phyloP scores from a whole-genome alignment of 345 rosid genomes.

The Erysimum cheiranthoides region DNA sequence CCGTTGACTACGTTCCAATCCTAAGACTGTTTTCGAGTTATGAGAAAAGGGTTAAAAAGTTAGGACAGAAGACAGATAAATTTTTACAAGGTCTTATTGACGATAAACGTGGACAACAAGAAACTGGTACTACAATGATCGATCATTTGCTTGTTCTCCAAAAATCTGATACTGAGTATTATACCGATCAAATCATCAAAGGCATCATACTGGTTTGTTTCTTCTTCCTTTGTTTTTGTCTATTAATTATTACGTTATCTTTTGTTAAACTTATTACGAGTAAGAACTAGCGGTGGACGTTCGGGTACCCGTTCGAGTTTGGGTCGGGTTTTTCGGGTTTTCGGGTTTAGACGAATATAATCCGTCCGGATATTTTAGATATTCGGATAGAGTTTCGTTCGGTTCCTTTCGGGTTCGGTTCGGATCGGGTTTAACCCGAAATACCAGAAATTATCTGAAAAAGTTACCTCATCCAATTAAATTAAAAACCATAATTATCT shows the following conservation, averaged over 20 bases:
- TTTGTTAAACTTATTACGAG: not conserved
- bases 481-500: too few relatives aligned
- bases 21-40: slow-evolving; percentile 44
- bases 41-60: slow-evolving; percentile 41
- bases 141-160: slow-evolving; percentile 62
- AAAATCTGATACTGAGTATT: slow-evolving; percentile 54
- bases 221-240: not conserved
- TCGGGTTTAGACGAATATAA: too few relatives aligned
- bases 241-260: not conserved
- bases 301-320: too few relatives aligned
- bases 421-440: too few relatives aligned
- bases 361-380: too few relatives aligned
- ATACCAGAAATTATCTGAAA: too few relatives aligned
- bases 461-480: too few relatives aligned
- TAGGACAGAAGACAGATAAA: slow-evolving; percentile 37
- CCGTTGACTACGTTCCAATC: slow-evolving; percentile 49
- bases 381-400: too few relatives aligned
- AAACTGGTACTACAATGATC: slow-evolving; percentile 57
- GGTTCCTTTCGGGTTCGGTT: too few relatives aligned
- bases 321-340: too few relatives aligned
- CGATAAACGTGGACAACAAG: slow-evolving; percentile 48
- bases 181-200: slow-evolving; percentile 66
- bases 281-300: not conserved
- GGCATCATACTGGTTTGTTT: slow-evolving; percentile 52
- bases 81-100: slow-evolving; percentile 56